Evolutionary conservation across 495 filamentous ascomycete species (phyloP).

Genomic region (Neurospora hispaniola): DNA sequence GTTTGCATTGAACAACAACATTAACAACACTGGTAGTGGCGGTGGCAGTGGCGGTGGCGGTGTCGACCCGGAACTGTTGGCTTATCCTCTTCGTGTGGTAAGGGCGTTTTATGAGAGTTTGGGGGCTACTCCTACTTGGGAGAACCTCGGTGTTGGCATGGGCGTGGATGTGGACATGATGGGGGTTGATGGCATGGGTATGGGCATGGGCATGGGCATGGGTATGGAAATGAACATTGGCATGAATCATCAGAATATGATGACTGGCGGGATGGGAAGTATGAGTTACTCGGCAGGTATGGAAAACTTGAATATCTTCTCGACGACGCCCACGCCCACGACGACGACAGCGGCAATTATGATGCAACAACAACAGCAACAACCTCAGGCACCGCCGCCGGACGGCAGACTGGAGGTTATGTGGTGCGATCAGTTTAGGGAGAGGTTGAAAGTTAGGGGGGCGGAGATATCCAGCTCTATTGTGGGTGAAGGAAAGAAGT

Average conservation of each 20-base stretch:
- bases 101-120: slow-evolving; percentile 20
- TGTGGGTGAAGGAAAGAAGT: slow-evolving; percentile 9
- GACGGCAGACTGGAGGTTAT: slow-evolving; percentile 27
- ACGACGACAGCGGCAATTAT: background rate
- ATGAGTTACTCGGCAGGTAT: background rate
- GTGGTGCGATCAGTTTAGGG: slow-evolving; percentile 32
- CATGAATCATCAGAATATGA: slow-evolving; percentile 1
- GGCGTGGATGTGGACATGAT: background rate
- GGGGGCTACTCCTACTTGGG: background rate
- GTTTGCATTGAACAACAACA: slow-evolving; percentile 18
- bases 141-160: background rate
- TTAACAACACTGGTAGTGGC: background rate
- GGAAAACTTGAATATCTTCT: background rate
- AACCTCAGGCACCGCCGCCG: slow-evolving; percentile 7
- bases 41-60: background rate
- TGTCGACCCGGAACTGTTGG: slow-evolving; percentile 31
- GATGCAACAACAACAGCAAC: background rate
- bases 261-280: background rate
- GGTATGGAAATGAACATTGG: background rate
- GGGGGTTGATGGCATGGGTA: background rate
- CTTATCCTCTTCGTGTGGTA: slow-evolving; percentile 23
- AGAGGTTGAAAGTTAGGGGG: slow-evolving; percentile 11
- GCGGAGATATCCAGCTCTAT: slow-evolving; percentile 11
- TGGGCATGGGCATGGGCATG: slow-evolving; percentile 3
- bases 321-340: background rate